Base-by-base conservation (phyloP, 768 basidiomycete genomes). In the Calocybe cyanea region DNA sequence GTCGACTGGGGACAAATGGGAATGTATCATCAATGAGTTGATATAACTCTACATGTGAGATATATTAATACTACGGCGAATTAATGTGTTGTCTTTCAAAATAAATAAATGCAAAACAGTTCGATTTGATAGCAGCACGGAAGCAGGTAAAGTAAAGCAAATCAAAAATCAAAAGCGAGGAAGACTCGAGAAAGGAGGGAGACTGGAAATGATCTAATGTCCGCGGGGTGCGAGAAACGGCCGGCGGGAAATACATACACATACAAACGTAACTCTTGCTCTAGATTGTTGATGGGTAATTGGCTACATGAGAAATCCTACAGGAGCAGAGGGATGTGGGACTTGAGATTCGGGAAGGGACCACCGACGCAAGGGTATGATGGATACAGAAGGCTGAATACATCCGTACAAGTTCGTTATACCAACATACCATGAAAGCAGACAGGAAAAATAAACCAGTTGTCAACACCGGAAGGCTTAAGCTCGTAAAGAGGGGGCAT, bases 261-360 rank as follows among this genome's bases (percentile, higher is more conserved):
- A n/a, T 35, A n/a, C 14, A 35, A 18, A 35, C 34, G 13, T 35
- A 18, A 35, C 7, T 7, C 34, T n/a, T 35, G 7, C 34, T 14
- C 34, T 28, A 11, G 25, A 28, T 5, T 11, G 11, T 28, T 28
- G 11, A 6, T 28, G 6, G 25, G 25, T 11, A 11, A 11, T 28
- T 28, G 25, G n/a, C 32, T 42, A 42, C 32, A 34, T 28, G 13
- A 42, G 19, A 17, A 42, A 42, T 6, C 30, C 30, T 19, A 20
- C 5, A 19, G 41, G 30, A 6, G 41, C 41, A 11, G 41, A 17
- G 8, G 43, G 23, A 17, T 44, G 34, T 24, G 23, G 36, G n/a
- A 18, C 30, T 11, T 52, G 46, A 2, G 50, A 7, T 17, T 52
- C 46, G 3, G 51, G 46, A 35, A 52, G 51, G 18, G 51, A 52